These are phyloP conservation scores for Senna siamea DNA, from an alignment of 306 rosid species.

Conservation along the genomic window DNA sequence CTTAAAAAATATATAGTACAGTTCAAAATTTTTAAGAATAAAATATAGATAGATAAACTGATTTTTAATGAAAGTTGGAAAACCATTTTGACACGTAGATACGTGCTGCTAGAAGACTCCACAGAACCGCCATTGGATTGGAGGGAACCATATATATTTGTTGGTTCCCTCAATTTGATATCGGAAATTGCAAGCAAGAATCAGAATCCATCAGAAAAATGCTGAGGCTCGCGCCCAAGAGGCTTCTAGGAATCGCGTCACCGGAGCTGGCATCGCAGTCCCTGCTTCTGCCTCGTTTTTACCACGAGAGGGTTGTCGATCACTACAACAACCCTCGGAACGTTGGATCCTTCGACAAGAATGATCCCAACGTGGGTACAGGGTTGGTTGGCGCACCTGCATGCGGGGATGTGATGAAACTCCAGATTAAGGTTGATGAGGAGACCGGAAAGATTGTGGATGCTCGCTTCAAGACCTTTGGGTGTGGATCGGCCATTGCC, in stretches of 20 bases:
- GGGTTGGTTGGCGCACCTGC: conserved; percentile 99
- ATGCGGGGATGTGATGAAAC: conserved; percentile 97
- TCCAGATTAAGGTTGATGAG: conserved; percentile 90
- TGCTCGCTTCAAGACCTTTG: conserved; percentile 95
- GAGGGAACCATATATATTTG: no score
- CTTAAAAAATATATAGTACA: no score
- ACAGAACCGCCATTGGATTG: no score
- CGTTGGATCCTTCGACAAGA: conserved; percentile 91
- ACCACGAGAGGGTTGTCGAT: conserved; percentile 95
- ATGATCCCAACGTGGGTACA: conserved; percentile 78
- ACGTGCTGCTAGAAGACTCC: no score
- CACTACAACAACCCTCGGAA: conserved; percentile 93
- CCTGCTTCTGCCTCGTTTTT: conserved; percentile 61
- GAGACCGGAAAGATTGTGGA: conserved; percentile 82
- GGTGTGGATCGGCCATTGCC: conserved; percentile 98
- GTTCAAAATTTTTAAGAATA: no score
- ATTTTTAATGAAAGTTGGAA: no score
- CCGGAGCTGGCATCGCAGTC: conserved; percentile 36
- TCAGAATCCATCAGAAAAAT: conserved; percentile 23
- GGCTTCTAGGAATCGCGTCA: conserved; percentile 55
- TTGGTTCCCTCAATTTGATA: no score
- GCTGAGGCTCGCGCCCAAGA: conserved; percentile 68
- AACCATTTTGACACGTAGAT: no score
- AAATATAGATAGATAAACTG: no score
- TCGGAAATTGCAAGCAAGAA: no score